Base-by-base conservation (phyloP, 2,329 filamentous ascomycete species). In the Fusarium beomiforme region DNA sequence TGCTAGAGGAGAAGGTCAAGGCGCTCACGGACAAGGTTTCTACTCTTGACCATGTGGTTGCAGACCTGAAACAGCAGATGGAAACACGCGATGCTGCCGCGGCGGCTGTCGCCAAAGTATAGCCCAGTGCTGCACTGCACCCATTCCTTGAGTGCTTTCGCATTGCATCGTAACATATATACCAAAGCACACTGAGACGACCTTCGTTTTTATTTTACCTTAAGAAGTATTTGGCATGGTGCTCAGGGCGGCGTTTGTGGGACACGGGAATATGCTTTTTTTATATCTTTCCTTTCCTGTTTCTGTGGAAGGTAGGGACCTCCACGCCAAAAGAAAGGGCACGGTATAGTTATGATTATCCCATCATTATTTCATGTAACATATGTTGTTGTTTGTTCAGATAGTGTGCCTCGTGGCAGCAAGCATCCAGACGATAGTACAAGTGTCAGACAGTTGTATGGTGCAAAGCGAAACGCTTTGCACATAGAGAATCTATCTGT, bases 1-100 rank as follows among this genome's bases (percentile, higher is more conserved):
- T 85, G 21, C 83, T 95, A 53, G 92, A 95, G 76, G 87, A 89
- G 16, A 82, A 81, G 67, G 75, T 83, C 51, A 83, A 82, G 67
- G 72, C 71, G 33, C 68, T 83, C 23, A 75, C 78, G 4, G 81
- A 83, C 12, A 81, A 78, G 63, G 77, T 82, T 17, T 59, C 71
- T 11, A 71, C 70, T 47, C 76, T 82, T 21, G 80, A 81, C 41
- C 74, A 80, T 24, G 79, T 81, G 56, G 78, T 82, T 31, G 68
- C 75, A 16, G 69, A 64, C 10, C 61, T 82, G 47, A 81, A 79
- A 68, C 80, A 79, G 56, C 79, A 80, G 47, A 69, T 80, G 37
- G 78, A 81, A 57, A 73, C 59, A 56, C 77, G 75, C 24, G 80
- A 81, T 49, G 74, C 73, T 31, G 67, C 70, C 1, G 61, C 73